Conservation (phyloP, 345 rosid species). For the Boechera retrofracta region DNA sequence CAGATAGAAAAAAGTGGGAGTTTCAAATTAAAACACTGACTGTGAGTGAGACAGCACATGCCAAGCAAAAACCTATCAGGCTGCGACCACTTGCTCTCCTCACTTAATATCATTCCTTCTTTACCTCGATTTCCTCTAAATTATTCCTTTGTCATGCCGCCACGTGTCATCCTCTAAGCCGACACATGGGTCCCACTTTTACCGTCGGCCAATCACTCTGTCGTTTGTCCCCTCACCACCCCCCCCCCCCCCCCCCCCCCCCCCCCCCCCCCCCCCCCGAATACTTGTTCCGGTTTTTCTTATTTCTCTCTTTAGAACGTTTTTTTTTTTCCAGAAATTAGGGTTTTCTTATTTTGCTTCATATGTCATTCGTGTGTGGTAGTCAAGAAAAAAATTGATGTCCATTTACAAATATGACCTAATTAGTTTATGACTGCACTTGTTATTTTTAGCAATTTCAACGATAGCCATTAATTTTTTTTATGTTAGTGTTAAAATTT, state of each 20-base stretch:
- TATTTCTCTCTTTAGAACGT: not conserved
- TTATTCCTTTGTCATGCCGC: conserved; percentile 35
- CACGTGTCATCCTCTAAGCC: conserved; percentile 38
- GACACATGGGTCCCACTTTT: conserved; percentile 30
- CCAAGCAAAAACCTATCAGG: conserved; percentile 30
- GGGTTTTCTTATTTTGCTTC: conserved; percentile 16
- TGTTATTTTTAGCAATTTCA: not conserved
- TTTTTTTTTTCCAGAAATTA: conserved; percentile 12
- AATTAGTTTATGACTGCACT: too few species aligned
- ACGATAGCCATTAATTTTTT: too few species aligned
- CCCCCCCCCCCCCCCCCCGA: not conserved
- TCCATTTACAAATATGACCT: not conserved
- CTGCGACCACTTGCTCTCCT: conserved; percentile 40
- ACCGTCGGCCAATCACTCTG: conserved; percentile 40
- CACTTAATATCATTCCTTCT: conserved; percentile 15
- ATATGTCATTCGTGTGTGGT: not conserved
- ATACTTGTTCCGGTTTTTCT: not conserved
- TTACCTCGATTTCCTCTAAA: conserved; percentile 41
- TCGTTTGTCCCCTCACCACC: conserved; percentile 10
- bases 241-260: not conserved
- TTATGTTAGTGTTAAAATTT: not conserved
- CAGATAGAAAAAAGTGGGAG: conserved; percentile 23
- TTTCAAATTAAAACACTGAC: conserved; percentile 26
- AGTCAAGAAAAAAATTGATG: not conserved
- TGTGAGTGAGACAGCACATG: conserved; percentile 46